Base-by-base conservation (phyloP, 2,329 filamentous ascomycete species). In the Blastomyces percursus region DNA sequence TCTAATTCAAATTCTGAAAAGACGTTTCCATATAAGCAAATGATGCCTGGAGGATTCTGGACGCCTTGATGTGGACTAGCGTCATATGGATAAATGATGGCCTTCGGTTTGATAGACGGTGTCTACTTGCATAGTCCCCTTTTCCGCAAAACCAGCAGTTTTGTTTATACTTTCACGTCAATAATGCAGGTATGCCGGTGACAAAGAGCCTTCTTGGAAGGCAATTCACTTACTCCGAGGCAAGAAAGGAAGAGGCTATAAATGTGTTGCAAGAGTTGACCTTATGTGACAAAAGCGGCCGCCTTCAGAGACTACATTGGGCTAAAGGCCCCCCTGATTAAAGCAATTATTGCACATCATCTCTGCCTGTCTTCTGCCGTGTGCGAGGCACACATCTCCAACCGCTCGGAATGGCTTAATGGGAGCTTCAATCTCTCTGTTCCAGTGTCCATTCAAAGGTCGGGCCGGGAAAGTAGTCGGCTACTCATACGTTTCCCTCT, bases 371-470 rank as follows among this genome's bases (percentile, higher is more conserved):
- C 64, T 9, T 7, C 61, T 5, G 14, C 63, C 2, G 3, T 27
- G 11, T 70, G 67, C 38, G 61, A 63, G 8, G 54, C 68, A n/a
- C 61, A 42, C 3, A 63, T 66, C n/a, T 55, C 63, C 2, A 54
- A 67, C 24, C 66, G 69, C 30, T 62, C 65, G 27, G 59, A 67
- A 27, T 70, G 67, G 67, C 14, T 66, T 4, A 60, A 59, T 55
- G 67, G 65, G 0, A 70, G 67, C 54, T 70, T 67, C 60, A 69
- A 69, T 40, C 62, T 71, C n/a, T 72, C 68, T 62, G 66, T 72
- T 32, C 68, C 64, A 40, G 63, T 71, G 12, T 21, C 61, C 40
- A 61, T 71, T 51, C 52, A 60, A 24, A n/a, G 44, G n/a, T 32
- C 24, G 16, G 59, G 55, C 14, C 32, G 30, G 21, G 38, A 60